Conservation (phyloP, 805 yeast genomes). For the Metschnikowia corniflorae region DNA sequence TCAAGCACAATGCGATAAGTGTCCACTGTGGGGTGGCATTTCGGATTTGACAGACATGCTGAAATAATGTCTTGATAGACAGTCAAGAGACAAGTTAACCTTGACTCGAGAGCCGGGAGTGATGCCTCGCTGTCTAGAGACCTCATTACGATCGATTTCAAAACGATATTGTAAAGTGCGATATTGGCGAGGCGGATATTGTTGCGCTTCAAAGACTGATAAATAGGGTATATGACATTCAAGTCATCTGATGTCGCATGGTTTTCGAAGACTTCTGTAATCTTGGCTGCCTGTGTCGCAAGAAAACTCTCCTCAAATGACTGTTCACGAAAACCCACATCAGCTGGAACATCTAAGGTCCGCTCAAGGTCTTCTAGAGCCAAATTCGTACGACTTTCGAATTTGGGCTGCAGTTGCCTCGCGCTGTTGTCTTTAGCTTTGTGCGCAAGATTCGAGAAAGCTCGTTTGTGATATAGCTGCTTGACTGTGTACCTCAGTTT, state of each 20-base stretch:
- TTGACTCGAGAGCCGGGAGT: constrained; percentile 48
- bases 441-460: constrained; percentile 7
- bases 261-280: constrained; percentile 17
- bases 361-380: not conserved
- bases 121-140: constrained; percentile 32
- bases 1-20: constrained; percentile 51
- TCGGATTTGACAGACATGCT: constrained; percentile 7
- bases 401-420: not conserved
- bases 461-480: constrained; percentile 8
- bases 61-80: constrained; percentile 64
- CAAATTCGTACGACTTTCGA: not conserved
- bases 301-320: constrained; percentile 21
- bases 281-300: constrained; percentile 20
- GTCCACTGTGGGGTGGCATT: constrained; percentile 50
- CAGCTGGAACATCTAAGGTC: too few relatives aligned
- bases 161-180: constrained; percentile 50
- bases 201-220: constrained; percentile 40
- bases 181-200: constrained; percentile 45
- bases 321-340: constrained; percentile 1
- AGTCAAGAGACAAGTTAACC: constrained; percentile 58
- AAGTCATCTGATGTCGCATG: constrained; percentile 22
- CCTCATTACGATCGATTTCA: constrained; percentile 52
- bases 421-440: not conserved
- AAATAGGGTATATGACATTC: constrained; percentile 37
- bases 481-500: constrained; percentile 10